These are phyloP conservation scores for Apophysomyces variabilis DNA, from an alignment of 371 early-diverging fungal genomes.

Conservation along the genomic window DNA sequence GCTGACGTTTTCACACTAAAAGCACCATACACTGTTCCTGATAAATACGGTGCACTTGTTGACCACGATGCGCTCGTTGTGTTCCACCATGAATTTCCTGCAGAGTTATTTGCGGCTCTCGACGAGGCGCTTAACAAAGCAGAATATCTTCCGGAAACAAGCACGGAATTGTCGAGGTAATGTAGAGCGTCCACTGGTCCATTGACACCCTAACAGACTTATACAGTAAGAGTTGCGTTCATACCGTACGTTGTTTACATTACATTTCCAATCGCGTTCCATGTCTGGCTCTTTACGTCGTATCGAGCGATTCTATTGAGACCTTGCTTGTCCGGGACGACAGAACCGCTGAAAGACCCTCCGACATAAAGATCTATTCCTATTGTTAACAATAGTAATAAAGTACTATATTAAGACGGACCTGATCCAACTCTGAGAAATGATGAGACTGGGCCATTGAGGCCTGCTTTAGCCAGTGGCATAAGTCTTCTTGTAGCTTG, in stretches of 20 bases:
- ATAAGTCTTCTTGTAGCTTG: constrained; percentile 17
- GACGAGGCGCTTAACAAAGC: constrained; percentile 13
- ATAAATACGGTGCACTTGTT: constrained; percentile 27
- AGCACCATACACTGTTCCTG: constrained; percentile 29
- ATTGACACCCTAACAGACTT: constrained; percentile 37
- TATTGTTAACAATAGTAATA: too few relatives aligned
- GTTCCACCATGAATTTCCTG: constrained; percentile 46
- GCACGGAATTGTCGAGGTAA: constrained; percentile 13
- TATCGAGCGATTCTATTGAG: constrained; percentile 35
- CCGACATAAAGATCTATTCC: constrained; percentile 38
- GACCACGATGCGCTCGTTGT: constrained; percentile 18
- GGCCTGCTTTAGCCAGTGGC: constrained; percentile 24
- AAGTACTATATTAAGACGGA: not conserved
- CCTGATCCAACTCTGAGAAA: constrained; percentile 22
- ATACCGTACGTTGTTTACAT: not conserved
- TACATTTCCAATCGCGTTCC: constrained; percentile 29
- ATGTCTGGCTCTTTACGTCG: constrained; percentile 17
- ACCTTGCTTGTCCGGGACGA: constrained; percentile 3
- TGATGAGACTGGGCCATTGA: constrained; percentile 32
- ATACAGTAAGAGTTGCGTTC: constrained; percentile 6
- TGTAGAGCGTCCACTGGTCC: constrained; percentile 31
- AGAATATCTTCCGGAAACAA: constrained; percentile 41
- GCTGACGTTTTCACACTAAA: not conserved
- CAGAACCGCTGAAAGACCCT: constrained; percentile 35
- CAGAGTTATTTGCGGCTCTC: not conserved